Conservation (phyloP, 345 rosid genomes). For the Populus nigra region DNA sequence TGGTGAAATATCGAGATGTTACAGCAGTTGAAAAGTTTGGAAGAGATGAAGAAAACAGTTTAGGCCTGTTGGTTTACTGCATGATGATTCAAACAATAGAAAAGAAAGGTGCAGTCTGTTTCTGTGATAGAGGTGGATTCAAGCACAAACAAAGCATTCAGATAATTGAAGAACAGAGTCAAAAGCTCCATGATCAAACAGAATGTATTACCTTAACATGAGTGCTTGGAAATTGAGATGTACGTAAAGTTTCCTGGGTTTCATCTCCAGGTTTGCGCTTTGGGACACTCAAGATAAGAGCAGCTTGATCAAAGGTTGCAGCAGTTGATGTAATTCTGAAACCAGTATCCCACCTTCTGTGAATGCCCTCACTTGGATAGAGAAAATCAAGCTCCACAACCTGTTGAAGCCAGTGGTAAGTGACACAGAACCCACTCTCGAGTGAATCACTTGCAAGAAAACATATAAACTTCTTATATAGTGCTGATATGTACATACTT, state of each 20-base stretch:
- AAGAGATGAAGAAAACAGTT: not conserved
- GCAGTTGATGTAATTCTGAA: constrained; percentile 39
- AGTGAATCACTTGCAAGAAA: not conserved
- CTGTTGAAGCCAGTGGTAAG: constrained; percentile 16
- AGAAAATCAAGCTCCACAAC: constrained; percentile 47
- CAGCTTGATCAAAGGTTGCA: constrained; percentile 41
- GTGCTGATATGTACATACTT: not conserved
- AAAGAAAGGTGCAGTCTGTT: not conserved
- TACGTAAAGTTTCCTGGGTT: constrained; percentile 39
- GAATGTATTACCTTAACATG: constrained; percentile 35
- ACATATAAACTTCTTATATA: not conserved
- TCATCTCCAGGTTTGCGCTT: constrained; percentile 33
- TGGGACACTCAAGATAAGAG: constrained; percentile 40
- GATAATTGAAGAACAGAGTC: not conserved
- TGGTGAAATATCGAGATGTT: not conserved
- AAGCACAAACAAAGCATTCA: not conserved
- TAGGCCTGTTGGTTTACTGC: not conserved
- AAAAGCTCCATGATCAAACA: not conserved
- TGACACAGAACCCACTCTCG: not conserved
- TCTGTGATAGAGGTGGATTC: not conserved
- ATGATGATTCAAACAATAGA: not conserved
- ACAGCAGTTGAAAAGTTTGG: not conserved
- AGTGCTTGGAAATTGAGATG: constrained; percentile 40
- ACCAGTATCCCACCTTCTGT: constrained; percentile 41
- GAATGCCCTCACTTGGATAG: constrained; percentile 44